Evolutionary conservation across 2,329 filamentous ascomycete genomes (phyloP).

Genomic region (Clonostachys byssicola): DNA sequence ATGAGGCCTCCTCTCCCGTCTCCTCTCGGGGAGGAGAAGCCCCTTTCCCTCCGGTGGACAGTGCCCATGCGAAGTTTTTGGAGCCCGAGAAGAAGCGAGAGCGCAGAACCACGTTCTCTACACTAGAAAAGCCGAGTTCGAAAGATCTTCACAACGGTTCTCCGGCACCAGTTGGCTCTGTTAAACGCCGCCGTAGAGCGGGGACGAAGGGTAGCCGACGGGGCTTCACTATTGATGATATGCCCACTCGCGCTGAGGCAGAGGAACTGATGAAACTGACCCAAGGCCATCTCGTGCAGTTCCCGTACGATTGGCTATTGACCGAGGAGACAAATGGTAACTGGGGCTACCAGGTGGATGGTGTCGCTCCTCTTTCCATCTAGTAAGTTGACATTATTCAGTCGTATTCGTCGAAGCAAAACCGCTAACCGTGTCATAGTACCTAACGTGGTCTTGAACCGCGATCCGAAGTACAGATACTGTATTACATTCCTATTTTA

Average conservation of each 20-base stretch:
- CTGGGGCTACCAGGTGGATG: slow-evolving; percentile 95
- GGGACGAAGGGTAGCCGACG: slow-evolving; percentile 67
- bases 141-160: slow-evolving; percentile 20
- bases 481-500: background rate
- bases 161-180: slow-evolving; percentile 37
- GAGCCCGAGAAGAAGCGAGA: slow-evolving; percentile 36
- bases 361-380: slow-evolving; percentile 93
- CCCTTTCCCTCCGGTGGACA: slow-evolving; percentile 44
- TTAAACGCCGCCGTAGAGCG: slow-evolving; percentile 60
- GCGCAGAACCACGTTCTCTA: slow-evolving; percentile 53
- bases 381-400: slow-evolving; percentile 62
- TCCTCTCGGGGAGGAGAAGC: slow-evolving; percentile 36
- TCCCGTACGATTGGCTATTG: slow-evolving; percentile 93
- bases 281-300: slow-evolving; percentile 85
- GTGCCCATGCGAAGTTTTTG: slow-evolving; percentile 18
- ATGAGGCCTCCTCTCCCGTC: slow-evolving; percentile 33
- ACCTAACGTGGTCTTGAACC: slow-evolving; percentile 13
- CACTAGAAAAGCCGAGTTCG: slow-evolving; percentile 41
- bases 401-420: background rate
- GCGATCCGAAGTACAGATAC: background rate
- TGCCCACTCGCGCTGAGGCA: slow-evolving; percentile 71
- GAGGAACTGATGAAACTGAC: slow-evolving; percentile 77
- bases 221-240: slow-evolving; percentile 66
- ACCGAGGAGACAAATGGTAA: slow-evolving; percentile 90
- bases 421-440: slow-evolving; percentile 20